Base-by-base conservation (phyloP, 2,329 filamentous ascomycete genomes). In the Talaromyces sp. region DNA sequence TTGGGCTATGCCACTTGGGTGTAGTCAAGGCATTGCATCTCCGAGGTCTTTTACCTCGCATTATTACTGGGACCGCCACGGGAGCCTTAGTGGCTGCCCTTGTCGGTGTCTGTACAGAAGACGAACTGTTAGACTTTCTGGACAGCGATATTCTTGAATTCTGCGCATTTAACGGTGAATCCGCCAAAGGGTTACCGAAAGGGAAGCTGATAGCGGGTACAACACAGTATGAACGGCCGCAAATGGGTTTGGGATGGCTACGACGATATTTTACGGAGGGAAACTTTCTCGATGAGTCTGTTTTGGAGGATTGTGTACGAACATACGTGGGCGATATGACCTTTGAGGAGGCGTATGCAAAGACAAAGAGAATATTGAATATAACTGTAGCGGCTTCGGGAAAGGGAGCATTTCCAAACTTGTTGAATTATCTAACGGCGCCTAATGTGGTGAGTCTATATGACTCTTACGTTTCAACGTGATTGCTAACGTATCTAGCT, bases 361-460 rank as follows among this genome's bases (percentile, higher is more conserved):
- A 88, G 67, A 97, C 92, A 45, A 95, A 95, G 73, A 84, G 92
- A 60, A 88, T 96, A 3, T 81, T 98, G 70, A 97, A 97, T 74
- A 97, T 98, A 69, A 97, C 93, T 0, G 89, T 97, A 24, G 90
- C 91, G 0, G 91, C 90, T 1, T 88, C 87, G 24, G 87, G 87
- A 6, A 87, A 89, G 67, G 88, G 87, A 14, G 92, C 91, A 39
- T 87, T 94, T 1, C 93, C 93, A 1, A 93, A 90, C 56, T 80
- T 97, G 37, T 85, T 98, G 39, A 98, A 97, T 76, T 95, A 97
- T 74, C 84, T 97, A 60, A 97, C 93, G 1, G 91, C 94, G 2
- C 94, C 94, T 3, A 94, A 97, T 73, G 93, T 97, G 72, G 90
- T 93, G 85, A 69, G 90, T 88, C 27, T 19, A 47, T 13, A n/a